Evolutionary conservation across 2,329 filamentous ascomycete genomes (phyloP), one percentile per base, ranked within the genome.

Genomic region (Xylaria arbuscula): DNA sequence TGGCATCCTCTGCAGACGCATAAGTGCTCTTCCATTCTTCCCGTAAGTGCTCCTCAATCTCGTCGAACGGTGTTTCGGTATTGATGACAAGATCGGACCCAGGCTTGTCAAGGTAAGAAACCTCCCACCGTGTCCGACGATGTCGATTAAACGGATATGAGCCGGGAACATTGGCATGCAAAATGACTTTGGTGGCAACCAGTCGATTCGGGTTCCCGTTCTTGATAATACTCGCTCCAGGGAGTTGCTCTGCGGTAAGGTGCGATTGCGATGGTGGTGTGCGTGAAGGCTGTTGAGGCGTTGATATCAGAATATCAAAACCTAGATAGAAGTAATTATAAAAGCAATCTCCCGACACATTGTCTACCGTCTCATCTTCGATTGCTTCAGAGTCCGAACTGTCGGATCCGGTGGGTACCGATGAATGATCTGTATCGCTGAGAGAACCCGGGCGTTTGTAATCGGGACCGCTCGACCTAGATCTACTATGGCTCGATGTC

Each of bases 281-380:
- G 24, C 87, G 87, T 0, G 91, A 92, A 3, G 91, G 84, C 5
- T 85, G 78, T 0, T 88, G 89, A 0, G 93, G 91, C 36, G 90
- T 89, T 0, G 95, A 97, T n/a, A 99, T 88, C 5, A 98, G 86
- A 10, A 98, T 88, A 79, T 99, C 96, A 76, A 99, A 97, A 1
- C 96, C 96, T 70, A 97, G 90, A 72, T 95, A 92, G 78, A 98
- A 99, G 79, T 99, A 99, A 79, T 98, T 98, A 81, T 96, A 98
- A 78, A 98, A 99, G 72, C 91, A 94, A 77, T 97, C 93, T 3
- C 89, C 87, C 1, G 89, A 88, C 3, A 89, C 73, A 78, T 85
- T 82, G 71, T 84, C 83, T 1, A 83, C 82, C 3, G 83, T 77
- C 36, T 88, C 86, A 36, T 89, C 89, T 51, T 88, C 86, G 17